Evolutionary conservation across 768 basidiomycete species (phyloP).

Genomic region (Dendrothele bispora): DNA sequence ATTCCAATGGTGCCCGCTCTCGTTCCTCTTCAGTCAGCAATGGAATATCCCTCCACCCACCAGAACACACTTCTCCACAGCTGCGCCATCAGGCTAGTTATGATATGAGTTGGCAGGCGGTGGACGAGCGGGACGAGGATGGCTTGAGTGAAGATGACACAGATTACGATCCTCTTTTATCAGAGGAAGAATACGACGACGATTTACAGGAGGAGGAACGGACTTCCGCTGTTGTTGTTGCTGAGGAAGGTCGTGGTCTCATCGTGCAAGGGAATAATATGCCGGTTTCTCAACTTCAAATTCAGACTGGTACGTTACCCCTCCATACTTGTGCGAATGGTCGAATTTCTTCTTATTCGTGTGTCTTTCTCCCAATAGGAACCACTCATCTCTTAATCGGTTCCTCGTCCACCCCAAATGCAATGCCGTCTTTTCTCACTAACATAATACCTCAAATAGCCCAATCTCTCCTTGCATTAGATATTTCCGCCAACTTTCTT

Average conservation of each 20-base stretch:
- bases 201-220: conserved; percentile 64
- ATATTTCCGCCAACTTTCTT: conserved; percentile 89
- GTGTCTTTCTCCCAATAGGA: conserved; percentile 44
- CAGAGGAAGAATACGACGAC: conserved; percentile 48
- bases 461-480: conserved; percentile 82
- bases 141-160: conserved; percentile 44
- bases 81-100: conserved; percentile 70
- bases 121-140: conserved; percentile 70
- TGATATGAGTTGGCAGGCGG: conserved; percentile 72
- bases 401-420: conserved; percentile 75
- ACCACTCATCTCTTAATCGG: conserved; percentile 93
- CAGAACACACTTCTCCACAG: conserved; percentile 43
- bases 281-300: conserved; percentile 60
- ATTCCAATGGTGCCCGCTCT: conserved; percentile 62
- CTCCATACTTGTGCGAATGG: too few species aligned
- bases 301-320: conserved; percentile 64
- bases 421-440: conserved; percentile 74
- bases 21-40: conserved; percentile 67
- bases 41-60: conserved; percentile 26
- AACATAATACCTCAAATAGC: conserved; percentile 69
- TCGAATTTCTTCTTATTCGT: conserved; percentile 4
- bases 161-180: conserved; percentile 43
- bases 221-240: conserved; percentile 75
- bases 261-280: conserved; percentile 72
- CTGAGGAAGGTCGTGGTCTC: conserved; percentile 82